Evolutionary conservation across 345 rosid genomes (phyloP).

Genomic region (Arabis hirsuta): DNA sequence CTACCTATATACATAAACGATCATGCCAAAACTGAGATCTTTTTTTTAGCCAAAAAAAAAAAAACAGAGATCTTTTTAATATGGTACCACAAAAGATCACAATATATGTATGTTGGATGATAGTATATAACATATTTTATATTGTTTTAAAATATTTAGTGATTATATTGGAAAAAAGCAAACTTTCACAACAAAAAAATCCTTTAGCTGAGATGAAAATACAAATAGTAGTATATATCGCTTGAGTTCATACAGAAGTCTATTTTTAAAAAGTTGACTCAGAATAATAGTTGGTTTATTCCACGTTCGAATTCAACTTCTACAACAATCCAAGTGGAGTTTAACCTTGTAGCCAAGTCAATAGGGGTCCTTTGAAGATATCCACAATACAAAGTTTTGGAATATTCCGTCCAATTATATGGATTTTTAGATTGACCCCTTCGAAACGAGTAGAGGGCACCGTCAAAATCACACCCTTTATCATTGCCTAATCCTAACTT

Average conservation of each 20-base stretch:
- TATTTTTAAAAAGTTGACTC: background rate
- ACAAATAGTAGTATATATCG: background rate
- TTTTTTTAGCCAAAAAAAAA: too few species aligned
- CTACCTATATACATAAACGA: background rate
- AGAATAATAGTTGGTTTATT: conserved; percentile 18
- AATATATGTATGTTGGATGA: too few species aligned
- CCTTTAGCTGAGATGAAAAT: background rate
- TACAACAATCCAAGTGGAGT: conserved; percentile 20
- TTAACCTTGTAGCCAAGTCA: conserved; percentile 31
- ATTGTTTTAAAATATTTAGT: too few species aligned
- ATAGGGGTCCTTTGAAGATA: conserved; percentile 36
- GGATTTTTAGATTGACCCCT: conserved; percentile 37
- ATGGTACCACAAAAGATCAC: conserved; percentile 10
- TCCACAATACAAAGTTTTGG: conserved; percentile 26
- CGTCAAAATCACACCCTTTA: conserved; percentile 16
- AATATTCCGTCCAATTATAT: conserved; percentile 22
- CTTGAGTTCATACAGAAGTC: background rate
- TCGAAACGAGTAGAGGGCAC: conserved; percentile 33
- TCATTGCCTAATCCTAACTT: background rate
- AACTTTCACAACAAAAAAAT: too few species aligned
- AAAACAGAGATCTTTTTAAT: too few species aligned
- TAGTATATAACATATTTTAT: too few species aligned
- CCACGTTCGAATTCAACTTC: conserved; percentile 26
- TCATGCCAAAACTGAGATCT: background rate
- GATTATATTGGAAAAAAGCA: too few species aligned